These are phyloP conservation scores for Aureobasidium sp. DNA, from an alignment of 2,329 filamentous ascomycete species.

Conservation along the genomic window DNA sequence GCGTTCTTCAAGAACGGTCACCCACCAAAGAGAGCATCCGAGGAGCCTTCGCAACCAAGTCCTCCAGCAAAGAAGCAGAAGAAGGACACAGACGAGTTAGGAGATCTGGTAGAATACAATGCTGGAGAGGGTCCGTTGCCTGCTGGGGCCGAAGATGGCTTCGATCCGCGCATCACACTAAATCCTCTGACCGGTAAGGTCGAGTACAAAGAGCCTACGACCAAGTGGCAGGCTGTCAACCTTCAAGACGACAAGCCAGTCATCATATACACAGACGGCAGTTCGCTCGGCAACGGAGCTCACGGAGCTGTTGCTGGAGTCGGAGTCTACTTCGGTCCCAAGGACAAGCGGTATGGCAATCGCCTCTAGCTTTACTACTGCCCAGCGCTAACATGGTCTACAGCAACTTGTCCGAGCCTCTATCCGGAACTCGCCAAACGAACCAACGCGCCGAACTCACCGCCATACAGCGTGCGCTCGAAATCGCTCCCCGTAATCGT, in stretches of 20 bases:
- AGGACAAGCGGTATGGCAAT: constrained; percentile 33
- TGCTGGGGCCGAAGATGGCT: constrained; percentile 50
- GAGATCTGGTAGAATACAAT: constrained; percentile 31
- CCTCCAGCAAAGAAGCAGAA: constrained; percentile 30
- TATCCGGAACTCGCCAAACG: constrained; percentile 68
- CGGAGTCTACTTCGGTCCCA: constrained; percentile 56
- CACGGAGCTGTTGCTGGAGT: constrained; percentile 52
- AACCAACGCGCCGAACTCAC: constrained; percentile 96
- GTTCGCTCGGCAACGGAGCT: constrained; percentile 50
- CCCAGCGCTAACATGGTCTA: neutral
- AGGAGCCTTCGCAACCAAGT: constrained; percentile 14
- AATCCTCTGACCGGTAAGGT: constrained; percentile 46
- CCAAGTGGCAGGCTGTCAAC: constrained; percentile 37
- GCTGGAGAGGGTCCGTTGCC: constrained; percentile 51
- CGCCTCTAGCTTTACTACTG: neutral
- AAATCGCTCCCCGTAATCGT: constrained; percentile 61
- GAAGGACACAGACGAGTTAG: constrained; percentile 24
- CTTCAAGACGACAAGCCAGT: constrained; percentile 37
- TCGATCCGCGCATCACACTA: constrained; percentile 50
- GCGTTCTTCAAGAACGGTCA: constrained; percentile 54
- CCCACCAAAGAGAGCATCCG: constrained; percentile 14
- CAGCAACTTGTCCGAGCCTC: constrained; percentile 62
- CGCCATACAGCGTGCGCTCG: constrained; percentile 74
- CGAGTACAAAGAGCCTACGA: constrained; percentile 46
- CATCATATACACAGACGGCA: constrained; percentile 57